phyloP scores from a whole-genome alignment of 306 rosid species.

The Malus asiatica region DNA sequence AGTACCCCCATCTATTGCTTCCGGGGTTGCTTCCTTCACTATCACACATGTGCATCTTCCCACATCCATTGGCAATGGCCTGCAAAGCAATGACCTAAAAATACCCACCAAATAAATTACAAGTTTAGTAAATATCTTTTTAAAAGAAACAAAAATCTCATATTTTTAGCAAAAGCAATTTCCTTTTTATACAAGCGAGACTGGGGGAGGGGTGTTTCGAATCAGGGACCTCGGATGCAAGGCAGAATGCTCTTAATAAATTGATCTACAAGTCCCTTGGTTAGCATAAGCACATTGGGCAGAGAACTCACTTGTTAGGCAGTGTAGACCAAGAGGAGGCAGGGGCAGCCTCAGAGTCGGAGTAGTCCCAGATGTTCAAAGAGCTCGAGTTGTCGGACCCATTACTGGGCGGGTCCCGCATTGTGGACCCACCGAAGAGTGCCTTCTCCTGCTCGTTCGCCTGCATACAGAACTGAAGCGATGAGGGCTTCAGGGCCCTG shows the following conservation, averaged over 20 bases:
- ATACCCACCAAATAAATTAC: no score
- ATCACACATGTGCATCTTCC: slow-evolving; percentile 83
- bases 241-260: no score
- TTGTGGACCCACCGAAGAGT: slow-evolving; percentile 28
- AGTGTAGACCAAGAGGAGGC: slow-evolving; percentile 96
- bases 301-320: slow-evolving; percentile 53
- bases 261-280: no score
- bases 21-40: slow-evolving; percentile 56
- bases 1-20: slow-evolving; percentile 45
- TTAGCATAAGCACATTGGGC: background rate
- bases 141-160: background rate
- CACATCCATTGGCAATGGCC: slow-evolving; percentile 79
- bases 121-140: no score
- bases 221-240: no score
- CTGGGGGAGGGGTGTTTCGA: no score
- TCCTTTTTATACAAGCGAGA: no score
- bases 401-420: slow-evolving; percentile 31
- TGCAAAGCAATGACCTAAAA: slow-evolving; percentile 62
- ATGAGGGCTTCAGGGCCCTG: slow-evolving; percentile 51
- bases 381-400: slow-evolving; percentile 43
- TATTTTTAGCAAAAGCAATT: background rate
- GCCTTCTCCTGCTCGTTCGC: slow-evolving; percentile 46
- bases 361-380: slow-evolving; percentile 74
- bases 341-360: slow-evolving; percentile 90
- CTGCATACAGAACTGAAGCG: slow-evolving; percentile 78